Evolutionary conservation across 441 rosid genomes (phyloP).

Genomic region (Populus tomentosa): DNA sequence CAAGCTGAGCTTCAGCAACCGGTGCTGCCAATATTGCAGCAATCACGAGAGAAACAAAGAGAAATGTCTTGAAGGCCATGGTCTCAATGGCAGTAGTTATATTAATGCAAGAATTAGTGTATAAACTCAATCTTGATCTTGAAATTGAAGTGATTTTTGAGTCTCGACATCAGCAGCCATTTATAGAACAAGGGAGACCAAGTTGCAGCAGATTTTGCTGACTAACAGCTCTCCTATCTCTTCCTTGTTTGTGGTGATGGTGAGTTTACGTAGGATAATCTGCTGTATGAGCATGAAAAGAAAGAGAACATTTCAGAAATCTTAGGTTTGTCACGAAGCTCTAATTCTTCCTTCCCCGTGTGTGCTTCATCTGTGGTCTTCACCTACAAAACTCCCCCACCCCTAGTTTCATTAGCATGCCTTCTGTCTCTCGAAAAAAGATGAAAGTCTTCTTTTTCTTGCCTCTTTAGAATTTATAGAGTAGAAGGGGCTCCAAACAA

Average conservation of each 20-base stretch:
- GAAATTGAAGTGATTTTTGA: not conserved
- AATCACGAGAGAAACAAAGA: conserved; percentile 20
- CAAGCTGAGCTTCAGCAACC: conserved; percentile 34
- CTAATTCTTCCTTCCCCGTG: conserved; percentile 7
- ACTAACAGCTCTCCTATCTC: not conserved
- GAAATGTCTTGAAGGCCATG: conserved; percentile 30
- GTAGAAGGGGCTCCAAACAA: no score
- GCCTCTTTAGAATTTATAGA: not conserved
- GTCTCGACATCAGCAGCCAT: not conserved
- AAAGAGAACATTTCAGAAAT: not conserved
- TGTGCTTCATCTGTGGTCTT: conserved; percentile 20
- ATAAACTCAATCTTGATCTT: no score
- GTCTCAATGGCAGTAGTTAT: not conserved
- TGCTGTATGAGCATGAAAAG: not conserved
- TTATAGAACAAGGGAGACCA: conserved; percentile 23
- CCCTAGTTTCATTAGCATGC: conserved; percentile 1
- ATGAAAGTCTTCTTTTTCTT: not conserved
- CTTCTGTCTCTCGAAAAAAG: not conserved
- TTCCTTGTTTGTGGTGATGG: not conserved
- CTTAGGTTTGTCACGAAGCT: not conserved
- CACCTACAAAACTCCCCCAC: conserved; percentile 8
- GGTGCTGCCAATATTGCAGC: conserved; percentile 15
- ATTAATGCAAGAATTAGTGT: not conserved
- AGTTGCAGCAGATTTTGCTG: conserved; percentile 19
- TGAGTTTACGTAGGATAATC: not conserved